Evolutionary conservation across 257 asterid species (phyloP).

Genomic region (Solanum pinnatisectum): DNA sequence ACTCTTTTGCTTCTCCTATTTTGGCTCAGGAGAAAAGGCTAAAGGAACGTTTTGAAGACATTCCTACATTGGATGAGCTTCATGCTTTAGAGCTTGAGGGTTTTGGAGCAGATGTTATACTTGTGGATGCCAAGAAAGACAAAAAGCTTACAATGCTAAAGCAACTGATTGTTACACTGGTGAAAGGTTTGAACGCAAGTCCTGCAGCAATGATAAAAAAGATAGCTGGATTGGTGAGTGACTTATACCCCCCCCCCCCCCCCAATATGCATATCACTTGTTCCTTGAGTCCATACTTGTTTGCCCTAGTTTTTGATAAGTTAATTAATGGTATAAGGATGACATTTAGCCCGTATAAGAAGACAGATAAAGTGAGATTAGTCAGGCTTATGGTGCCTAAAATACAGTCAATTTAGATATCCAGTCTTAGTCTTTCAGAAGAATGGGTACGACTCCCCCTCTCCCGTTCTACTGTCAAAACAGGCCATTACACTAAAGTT

Average conservation of each 20-base stretch:
- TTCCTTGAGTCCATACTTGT: neutral
- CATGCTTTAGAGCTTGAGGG: slow-evolving; percentile 73
- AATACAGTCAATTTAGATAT: neutral
- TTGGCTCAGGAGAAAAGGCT: slow-evolving; percentile 71
- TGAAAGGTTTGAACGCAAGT: slow-evolving; percentile 72
- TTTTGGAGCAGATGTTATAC: slow-evolving; percentile 70
- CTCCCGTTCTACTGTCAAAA: neutral
- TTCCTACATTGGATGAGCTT: slow-evolving; percentile 87
- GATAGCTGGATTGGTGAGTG: slow-evolving; percentile 93
- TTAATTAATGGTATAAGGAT: neutral
- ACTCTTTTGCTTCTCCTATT: neutral
- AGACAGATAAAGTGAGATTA: neutral
- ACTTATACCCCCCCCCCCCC: neutral
- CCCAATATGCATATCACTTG: neutral
- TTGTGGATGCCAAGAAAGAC: slow-evolving; percentile 83
- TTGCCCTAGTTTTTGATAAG: neutral
- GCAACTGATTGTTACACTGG: slow-evolving; percentile 72
- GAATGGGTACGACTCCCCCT: neutral
- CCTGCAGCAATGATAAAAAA: slow-evolving; percentile 81
- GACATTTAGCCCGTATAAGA: neutral
- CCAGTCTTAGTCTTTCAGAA: neutral
- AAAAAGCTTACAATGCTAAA: slow-evolving; percentile 81
- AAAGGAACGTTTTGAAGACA: slow-evolving; percentile 67
- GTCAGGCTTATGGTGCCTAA: neutral
- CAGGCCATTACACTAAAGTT: neutral